Evolutionary conservation across 1,284 basidiomycete species (phyloP).

Genomic region (Apiotrichum gracile): DNA sequence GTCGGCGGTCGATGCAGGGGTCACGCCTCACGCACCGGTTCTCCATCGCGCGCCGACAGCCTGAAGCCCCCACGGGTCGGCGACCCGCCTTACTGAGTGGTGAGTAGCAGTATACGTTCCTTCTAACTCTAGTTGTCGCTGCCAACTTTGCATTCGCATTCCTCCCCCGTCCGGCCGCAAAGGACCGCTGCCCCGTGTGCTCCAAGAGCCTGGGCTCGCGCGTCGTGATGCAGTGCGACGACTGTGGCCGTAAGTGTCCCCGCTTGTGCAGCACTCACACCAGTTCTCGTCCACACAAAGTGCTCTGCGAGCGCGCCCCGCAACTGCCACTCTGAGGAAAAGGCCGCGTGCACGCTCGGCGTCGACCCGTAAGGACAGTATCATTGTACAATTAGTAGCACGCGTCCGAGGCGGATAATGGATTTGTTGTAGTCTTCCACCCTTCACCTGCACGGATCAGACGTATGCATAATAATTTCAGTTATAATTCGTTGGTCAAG

Average conservation of each 20-base stretch:
- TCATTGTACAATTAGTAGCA: too few species aligned
- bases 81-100: not conserved
- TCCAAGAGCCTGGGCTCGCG: conserved; percentile 1
- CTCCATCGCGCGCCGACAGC: not conserved
- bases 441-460: too few species aligned
- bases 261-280: not conserved
- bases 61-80: too few species aligned
- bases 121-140: too few species aligned
- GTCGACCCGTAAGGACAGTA: not conserved
- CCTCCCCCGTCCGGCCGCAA: not conserved
- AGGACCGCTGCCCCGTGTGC: conserved; percentile 4
- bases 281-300: conserved; percentile 2
- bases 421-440: too few species aligned
- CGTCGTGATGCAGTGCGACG: conserved; percentile 6
- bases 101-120: too few species aligned
- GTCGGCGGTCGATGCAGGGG: too few species aligned
- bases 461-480: too few species aligned
- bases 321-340: not conserved
- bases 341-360: not conserved
- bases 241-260: conserved; percentile 6
- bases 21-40: conserved; percentile 4
- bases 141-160: conserved; percentile 1
- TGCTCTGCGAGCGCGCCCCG: not conserved
- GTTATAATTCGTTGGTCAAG: too few species aligned
- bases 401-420: too few species aligned